Evolutionary conservation across 2,329 filamentous ascomycete species (phyloP).

Genomic region (Ophiostoma australiae): DNA sequence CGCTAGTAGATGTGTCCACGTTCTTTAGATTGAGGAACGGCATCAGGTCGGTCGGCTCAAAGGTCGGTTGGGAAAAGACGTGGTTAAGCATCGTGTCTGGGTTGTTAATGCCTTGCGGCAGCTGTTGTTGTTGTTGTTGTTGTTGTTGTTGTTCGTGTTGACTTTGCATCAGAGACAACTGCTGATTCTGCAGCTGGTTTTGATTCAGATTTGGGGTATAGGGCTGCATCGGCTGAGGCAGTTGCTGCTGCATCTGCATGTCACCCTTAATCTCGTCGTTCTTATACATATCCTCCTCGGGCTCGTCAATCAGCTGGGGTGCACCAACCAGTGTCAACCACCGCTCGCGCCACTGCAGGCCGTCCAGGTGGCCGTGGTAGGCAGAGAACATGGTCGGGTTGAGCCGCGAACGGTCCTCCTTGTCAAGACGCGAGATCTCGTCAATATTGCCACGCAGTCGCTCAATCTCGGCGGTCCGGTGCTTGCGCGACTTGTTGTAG

Average conservation of each 20-base stretch:
- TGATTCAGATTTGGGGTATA: slow-evolving; percentile 8
- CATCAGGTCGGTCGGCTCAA: slow-evolving; percentile 37
- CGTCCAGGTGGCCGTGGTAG: slow-evolving; percentile 44
- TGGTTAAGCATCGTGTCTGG: slow-evolving; percentile 35
- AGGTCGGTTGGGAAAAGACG: slow-evolving; percentile 38
- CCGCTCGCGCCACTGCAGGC: slow-evolving; percentile 44
- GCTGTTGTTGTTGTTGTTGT: slow-evolving; percentile 18
- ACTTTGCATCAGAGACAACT: slow-evolving; percentile 2
- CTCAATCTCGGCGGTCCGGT: slow-evolving; percentile 48
- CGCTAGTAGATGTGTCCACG: background rate
- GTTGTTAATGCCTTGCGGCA: slow-evolving; percentile 13
- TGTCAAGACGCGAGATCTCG: slow-evolving; percentile 47
- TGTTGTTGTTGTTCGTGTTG: slow-evolving; percentile 19
- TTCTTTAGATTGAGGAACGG: slow-evolving; percentile 28
- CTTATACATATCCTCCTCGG: background rate
- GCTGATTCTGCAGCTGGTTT: slow-evolving; percentile 11
- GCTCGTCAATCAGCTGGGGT: slow-evolving; percentile 27
- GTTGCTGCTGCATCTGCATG: slow-evolving; percentile 20
- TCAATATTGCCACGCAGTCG: slow-evolving; percentile 46
- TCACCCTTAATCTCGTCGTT: background rate
- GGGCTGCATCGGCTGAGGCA: background rate
- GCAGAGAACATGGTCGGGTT: slow-evolving; percentile 46
- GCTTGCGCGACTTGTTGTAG: slow-evolving; percentile 48
- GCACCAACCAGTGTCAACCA: slow-evolving; percentile 48
- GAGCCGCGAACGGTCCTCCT: slow-evolving; percentile 43